phyloP scores from a whole-genome alignment of 2,329 filamentous ascomycete species.

The Ophiostoma perfectum region DNA sequence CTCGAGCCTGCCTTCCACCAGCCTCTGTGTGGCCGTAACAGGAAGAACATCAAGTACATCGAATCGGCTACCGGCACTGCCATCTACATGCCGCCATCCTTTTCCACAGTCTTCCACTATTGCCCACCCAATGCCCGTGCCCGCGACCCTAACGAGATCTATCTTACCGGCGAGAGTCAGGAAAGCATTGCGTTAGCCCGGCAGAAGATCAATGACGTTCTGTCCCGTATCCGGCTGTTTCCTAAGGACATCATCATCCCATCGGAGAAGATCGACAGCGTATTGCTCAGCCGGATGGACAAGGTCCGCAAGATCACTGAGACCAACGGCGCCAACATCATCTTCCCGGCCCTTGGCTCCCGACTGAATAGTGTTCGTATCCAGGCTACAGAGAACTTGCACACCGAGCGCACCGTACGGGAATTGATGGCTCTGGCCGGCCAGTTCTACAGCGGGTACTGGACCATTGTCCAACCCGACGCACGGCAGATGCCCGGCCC shows the following conservation, averaged over 20 bases:
- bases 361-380: conserved; percentile 81
- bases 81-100: conserved; percentile 95
- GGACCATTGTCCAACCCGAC: conserved; percentile 83
- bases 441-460: conserved; percentile 95
- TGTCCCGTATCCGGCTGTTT: conserved; percentile 72
- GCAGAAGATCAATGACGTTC: conserved; percentile 81
- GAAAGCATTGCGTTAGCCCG: conserved; percentile 85
- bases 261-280: conserved; percentile 88
- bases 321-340: conserved; percentile 88
- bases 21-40: conserved; percentile 83
- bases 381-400: conserved; percentile 86
- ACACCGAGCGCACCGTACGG: conserved; percentile 88
- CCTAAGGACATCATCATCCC: conserved; percentile 91
- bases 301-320: conserved; percentile 98
- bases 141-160: conserved; percentile 82
- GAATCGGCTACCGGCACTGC: conserved; percentile 93
- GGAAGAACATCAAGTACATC: conserved; percentile 97
- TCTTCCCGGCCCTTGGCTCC: conserved; percentile 82
- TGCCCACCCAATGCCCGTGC: conserved; percentile 74
- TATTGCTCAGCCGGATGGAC: conserved; percentile 82
- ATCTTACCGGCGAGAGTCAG: conserved; percentile 84
- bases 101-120: conserved; percentile 87
- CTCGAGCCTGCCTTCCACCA: conserved; percentile 86
- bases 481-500: conserved; percentile 55
- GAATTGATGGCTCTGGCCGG: conserved; percentile 94